These are phyloP conservation scores for Cystofilobasidium ferigula DNA, from an alignment of 768 basidiomycete species.

Conservation along the genomic window DNA sequence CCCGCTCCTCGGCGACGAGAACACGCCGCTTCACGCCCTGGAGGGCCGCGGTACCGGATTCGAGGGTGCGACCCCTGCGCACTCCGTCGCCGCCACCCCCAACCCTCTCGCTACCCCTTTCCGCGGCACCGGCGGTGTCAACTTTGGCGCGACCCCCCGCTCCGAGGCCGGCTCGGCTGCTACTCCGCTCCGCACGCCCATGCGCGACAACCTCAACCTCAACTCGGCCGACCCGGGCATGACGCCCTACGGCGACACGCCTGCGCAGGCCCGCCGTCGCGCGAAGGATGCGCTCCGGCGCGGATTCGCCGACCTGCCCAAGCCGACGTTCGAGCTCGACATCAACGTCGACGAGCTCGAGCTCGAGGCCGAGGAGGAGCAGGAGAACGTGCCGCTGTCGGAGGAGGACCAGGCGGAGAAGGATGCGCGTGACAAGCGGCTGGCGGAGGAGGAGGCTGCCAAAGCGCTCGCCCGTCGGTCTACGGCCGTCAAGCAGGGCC, in stretches of 20 bases:
- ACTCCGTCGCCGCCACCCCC: conserved; percentile 80
- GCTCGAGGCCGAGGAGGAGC: conserved; percentile 55
- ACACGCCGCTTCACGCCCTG: conserved; percentile 71
- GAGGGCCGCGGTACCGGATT: conserved; percentile 82
- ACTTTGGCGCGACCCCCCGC: conserved; percentile 36
- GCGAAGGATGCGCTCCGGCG: conserved; percentile 66
- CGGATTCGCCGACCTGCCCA: conserved; percentile 72
- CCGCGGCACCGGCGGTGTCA: conserved; percentile 41
- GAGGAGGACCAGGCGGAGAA: conserved; percentile 90
- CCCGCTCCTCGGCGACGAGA: conserved; percentile 90
- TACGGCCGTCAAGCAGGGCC: conserved; percentile 61
- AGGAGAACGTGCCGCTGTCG: conserved; percentile 40
- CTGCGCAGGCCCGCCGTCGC: conserved; percentile 52
- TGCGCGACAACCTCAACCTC: conserved; percentile 82
- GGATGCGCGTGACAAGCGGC: conserved; percentile 58
- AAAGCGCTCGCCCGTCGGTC: conserved; percentile 72
- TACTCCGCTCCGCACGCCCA: conserved; percentile 86
- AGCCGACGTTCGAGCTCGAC: conserved; percentile 93
- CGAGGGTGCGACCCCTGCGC: conserved; percentile 87
- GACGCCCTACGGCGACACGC: conserved; percentile 53
- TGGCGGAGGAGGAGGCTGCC: conserved; percentile 63
- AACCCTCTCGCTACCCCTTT: conserved; percentile 88
- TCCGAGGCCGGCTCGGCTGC: conserved; percentile 42
- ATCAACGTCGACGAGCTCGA: conserved; percentile 89
- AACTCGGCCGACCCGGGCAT: conserved; percentile 56